These are phyloP conservation scores for Brassica hybrid DNA, from an alignment of 441 rosid genomes.

Conservation along the genomic window DNA sequence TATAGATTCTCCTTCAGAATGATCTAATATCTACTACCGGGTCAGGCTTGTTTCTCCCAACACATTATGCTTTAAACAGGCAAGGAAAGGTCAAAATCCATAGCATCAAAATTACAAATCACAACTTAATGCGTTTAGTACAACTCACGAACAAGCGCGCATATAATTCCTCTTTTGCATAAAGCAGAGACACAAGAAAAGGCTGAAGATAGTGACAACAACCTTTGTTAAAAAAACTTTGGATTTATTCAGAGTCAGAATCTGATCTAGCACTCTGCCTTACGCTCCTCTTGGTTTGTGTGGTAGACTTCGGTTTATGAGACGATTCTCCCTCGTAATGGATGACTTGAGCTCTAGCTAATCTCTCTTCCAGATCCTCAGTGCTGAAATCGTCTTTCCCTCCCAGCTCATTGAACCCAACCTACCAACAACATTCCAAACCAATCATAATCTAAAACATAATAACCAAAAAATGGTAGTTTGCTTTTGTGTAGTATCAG, in stretches of 20 bases:
- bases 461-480: neutral
- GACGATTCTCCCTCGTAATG: slow-evolving; percentile 86
- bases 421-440: slow-evolving; percentile 46
- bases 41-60: neutral
- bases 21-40: neutral
- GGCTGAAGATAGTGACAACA: slow-evolving; percentile 18
- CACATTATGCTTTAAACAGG: neutral
- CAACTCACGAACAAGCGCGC: neutral
- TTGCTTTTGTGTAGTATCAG: neutral
- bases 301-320: slow-evolving; percentile 46
- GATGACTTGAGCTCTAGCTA: slow-evolving; percentile 85
- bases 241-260: slow-evolving; percentile 73
- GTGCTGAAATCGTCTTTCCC: slow-evolving; percentile 95
- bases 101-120: slow-evolving; percentile 1
- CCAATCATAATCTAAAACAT: neutral
- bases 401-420: slow-evolving; percentile 93
- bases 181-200: neutral
- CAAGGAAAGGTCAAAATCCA: neutral
- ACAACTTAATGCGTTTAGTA: slow-evolving; percentile 13
- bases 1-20: neutral
- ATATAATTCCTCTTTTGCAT: neutral
- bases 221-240: neutral
- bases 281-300: slow-evolving; percentile 68
- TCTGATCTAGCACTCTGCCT: slow-evolving; percentile 71
- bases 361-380: slow-evolving; percentile 88